A percentile compares a stretch with the other conserved stretches of the same genome.
phyloP scores from a whole-genome alignment of 106 monocot species.

The Gastrodia elata region DNA sequence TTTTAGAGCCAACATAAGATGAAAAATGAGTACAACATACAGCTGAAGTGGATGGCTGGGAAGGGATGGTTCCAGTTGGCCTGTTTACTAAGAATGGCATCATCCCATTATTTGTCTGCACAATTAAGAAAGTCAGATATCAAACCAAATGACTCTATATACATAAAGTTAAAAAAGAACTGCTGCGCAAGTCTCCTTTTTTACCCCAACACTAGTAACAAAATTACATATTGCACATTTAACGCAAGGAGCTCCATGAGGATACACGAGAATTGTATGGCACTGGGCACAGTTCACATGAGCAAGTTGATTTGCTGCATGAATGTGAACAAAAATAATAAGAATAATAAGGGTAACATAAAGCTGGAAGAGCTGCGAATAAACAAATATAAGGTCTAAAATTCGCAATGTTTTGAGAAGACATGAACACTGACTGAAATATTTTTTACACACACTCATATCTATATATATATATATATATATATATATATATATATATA shows the following conservation, averaged over 20 bases:
- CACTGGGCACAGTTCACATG: slow-evolving; percentile 53
- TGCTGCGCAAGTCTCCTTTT: background rate
- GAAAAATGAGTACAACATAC: slow-evolving; percentile 19
- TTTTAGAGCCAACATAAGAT: background rate
- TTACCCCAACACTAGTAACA: slow-evolving; percentile 49
- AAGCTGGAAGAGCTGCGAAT: background rate
- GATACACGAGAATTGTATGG: slow-evolving; percentile 48
- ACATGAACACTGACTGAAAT: too few relatives aligned
- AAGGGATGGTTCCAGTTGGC: slow-evolving; percentile 26
- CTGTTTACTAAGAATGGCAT: slow-evolving; percentile 19
- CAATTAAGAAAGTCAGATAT: background rate
- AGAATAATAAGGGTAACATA: too few relatives aligned
- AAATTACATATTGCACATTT: slow-evolving; percentile 58
- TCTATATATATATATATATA: too few relatives aligned
- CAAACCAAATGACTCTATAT: slow-evolving; percentile 3
- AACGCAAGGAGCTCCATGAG: slow-evolving; percentile 54
- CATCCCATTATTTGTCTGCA: slow-evolving; percentile 24
- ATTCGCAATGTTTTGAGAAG: too few relatives aligned
- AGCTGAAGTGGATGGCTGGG: slow-evolving; percentile 22
- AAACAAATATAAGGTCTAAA: background rate
- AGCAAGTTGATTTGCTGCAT: slow-evolving; percentile 49
- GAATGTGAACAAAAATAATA: background rate
- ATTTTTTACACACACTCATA: too few relatives aligned
- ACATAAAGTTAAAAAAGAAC: background rate
- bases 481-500: too few relatives aligned